These are phyloP conservation scores for Diaporthe aspalathi DNA, from an alignment of 2,329 filamentous ascomycete species.

Conservation along the genomic window DNA sequence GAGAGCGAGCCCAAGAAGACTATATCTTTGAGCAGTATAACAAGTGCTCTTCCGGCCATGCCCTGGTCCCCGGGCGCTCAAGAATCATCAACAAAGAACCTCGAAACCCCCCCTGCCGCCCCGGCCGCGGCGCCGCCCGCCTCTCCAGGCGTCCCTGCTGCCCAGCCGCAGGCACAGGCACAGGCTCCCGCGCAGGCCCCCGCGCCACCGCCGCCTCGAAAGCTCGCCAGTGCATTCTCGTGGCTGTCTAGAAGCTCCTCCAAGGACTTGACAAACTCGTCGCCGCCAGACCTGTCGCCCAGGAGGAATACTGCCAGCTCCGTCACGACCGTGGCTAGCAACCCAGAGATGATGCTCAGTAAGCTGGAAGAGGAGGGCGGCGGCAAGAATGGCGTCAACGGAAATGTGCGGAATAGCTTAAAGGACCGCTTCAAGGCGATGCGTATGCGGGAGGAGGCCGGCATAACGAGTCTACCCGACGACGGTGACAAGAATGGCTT, in stretches of 20 bases:
- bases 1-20: conserved; percentile 65
- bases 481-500: conserved; percentile 57
- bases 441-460: conserved; percentile 78
- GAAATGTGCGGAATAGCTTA: conserved; percentile 69
- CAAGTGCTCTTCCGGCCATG: conserved; percentile 77
- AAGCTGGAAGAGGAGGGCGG: conserved; percentile 77
- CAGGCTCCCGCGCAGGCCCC: conserved; percentile 49
- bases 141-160: conserved; percentile 45
- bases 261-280: conserved; percentile 67
- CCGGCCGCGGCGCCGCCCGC: conserved; percentile 44
- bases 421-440: conserved; percentile 84
- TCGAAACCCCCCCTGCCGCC: conserved; percentile 44
- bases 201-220: conserved; percentile 65
- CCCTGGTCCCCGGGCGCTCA: conserved; percentile 74
- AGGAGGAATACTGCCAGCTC: conserved; percentile 84
- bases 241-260: conserved; percentile 80
- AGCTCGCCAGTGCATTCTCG: conserved; percentile 88
- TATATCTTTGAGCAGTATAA: conserved; percentile 76
- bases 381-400: conserved; percentile 56
- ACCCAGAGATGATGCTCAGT: conserved; percentile 82
- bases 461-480: conserved; percentile 62
- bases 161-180: conserved; percentile 41
- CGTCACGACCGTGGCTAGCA: conserved; percentile 81
- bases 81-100: conserved; percentile 60
- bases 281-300: conserved; percentile 60